Conservation (phyloP, 1,139 yeast species). For the Debaryomyces udenii region DNA sequence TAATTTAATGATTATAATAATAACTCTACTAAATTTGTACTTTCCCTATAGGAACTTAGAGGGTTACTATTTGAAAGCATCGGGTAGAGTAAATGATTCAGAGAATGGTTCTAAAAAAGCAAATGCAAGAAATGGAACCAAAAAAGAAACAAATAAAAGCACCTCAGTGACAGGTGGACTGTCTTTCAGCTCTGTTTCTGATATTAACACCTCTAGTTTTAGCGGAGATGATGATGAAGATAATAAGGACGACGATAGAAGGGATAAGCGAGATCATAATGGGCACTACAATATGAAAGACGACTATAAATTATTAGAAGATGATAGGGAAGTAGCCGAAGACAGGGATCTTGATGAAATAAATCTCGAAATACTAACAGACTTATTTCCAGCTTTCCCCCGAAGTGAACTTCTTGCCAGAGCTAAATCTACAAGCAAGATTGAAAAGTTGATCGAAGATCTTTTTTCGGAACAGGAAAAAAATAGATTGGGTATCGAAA, state of each 20-base stretch:
- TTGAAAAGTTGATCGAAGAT: slow-evolving; percentile 26
- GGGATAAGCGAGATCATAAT: background rate
- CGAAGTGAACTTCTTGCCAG: slow-evolving; percentile 30
- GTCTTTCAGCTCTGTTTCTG: background rate
- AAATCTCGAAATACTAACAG: slow-evolving; percentile 16
- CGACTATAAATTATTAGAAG: background rate
- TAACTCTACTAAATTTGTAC: no score
- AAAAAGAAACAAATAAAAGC: no score
- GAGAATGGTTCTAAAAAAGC: no score
- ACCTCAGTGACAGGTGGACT: no score
- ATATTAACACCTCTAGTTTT: background rate
- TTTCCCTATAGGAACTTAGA: no score
- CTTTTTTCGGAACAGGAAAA: slow-evolving; percentile 18
- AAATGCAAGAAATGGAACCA: no score
- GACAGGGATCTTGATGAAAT: background rate
- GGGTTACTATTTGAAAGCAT: no score
- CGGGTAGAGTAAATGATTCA: no score
- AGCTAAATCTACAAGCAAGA: slow-evolving; percentile 22
- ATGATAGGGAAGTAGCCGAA: background rate
- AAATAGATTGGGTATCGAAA: background rate
- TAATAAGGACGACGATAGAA: slow-evolving; percentile 3
- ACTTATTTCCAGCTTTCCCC: slow-evolving; percentile 31
- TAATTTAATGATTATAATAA: no score
- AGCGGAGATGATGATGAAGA: slow-evolving; percentile 3
- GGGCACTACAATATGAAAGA: background rate